These are phyloP conservation scores for Gymnopus androsaceus DNA, from an alignment of 1,284 basidiomycete species.

Conservation along the genomic window DNA sequence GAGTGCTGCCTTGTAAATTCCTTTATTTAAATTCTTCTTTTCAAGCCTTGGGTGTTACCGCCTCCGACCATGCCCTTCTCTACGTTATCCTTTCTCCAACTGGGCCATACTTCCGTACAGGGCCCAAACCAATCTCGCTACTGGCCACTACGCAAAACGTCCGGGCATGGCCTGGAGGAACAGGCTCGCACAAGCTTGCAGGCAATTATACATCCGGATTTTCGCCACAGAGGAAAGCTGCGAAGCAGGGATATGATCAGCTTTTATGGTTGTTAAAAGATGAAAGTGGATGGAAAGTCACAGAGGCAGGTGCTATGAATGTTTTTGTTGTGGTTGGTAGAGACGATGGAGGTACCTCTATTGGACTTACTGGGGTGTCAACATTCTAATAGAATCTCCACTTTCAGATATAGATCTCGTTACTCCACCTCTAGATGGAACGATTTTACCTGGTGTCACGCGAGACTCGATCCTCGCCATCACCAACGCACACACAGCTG, in stretches of 20 bases:
- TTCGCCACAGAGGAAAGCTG: constrained; percentile 62
- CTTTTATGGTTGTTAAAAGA: constrained; percentile 44
- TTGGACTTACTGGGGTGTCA: constrained; percentile 20
- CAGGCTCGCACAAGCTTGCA: constrained; percentile 64
- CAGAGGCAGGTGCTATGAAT: constrained; percentile 72
- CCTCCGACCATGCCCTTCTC: constrained; percentile 70
- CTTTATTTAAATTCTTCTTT: not conserved
- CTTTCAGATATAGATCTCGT: constrained; percentile 59
- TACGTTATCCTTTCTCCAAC: constrained; percentile 70
- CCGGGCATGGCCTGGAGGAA: constrained; percentile 84
- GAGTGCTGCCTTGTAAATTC: not conserved
- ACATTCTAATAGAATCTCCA: not conserved
- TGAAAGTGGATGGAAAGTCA: constrained; percentile 34
- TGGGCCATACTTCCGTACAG: constrained; percentile 66
- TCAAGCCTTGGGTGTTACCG: constrained; percentile 64
- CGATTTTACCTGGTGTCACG: constrained; percentile 75
- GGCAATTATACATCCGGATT: constrained; percentile 75
- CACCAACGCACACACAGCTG: constrained; percentile 45
- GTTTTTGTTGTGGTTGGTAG: constrained; percentile 58
- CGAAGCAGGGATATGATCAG: constrained; percentile 67
- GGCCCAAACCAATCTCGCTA: constrained; percentile 67
- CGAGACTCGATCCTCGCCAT: constrained; percentile 72
- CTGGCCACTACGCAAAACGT: constrained; percentile 70
- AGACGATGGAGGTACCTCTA: constrained; percentile 47
- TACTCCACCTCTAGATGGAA: constrained; percentile 78